Evolutionary conservation across 1,284 basidiomycete genomes (phyloP), one percentile per base, ranked within the genome.

Genomic region (Trichosporon inkin): DNA sequence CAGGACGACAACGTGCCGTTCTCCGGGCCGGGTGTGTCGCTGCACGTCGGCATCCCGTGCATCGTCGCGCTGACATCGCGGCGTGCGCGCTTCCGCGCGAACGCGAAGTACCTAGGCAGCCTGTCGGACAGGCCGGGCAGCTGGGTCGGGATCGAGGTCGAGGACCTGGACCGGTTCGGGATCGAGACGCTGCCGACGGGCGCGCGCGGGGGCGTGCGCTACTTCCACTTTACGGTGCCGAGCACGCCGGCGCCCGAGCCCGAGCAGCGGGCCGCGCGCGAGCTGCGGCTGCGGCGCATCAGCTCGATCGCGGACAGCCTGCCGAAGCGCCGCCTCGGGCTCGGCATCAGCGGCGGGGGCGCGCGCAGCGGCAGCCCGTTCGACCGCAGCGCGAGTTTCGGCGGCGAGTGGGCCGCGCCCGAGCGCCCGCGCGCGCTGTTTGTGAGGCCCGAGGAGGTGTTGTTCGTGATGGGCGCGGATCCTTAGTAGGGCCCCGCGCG

Each of bases 131-230:
- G 63, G 17, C 36, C 72, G 6, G 92, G 91, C 0, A 85, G 88
- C 0, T 96, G 92, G 92, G 89, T 96, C 5, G 93, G 92, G 5
- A 86, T 96, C 5, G 92, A 96, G 74, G 88, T 93, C 14, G 87
- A 89, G 0, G 81, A 89, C 60, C 76, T 82, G 67, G 84, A 86
- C 6, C 61, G 68, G 24, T 62, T 70, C 11, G 70, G 64, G 24
- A 54, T 74, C 39, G 56, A 62, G 16, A 73, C 72, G 2, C 52
- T 73, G 0, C 60, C 65, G 2, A 44, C 57, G 1, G 73, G 73
- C 13, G 57, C 58, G 2, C 53, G 58, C 37, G 65, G 58, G 41
- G 72, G 72, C 1, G 51, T 72, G 0, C 68, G 66, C 10, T 76
- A 76, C 49, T 76, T 75, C 58, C 67, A 71, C 58, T 62, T 72